A percentile compares a stretch with the other conserved stretches of the same genome.
Evolutionary conservation across 1,284 basidiomycete species (phyloP).

Genomic region (Laetiporus sulphureus): DNA sequence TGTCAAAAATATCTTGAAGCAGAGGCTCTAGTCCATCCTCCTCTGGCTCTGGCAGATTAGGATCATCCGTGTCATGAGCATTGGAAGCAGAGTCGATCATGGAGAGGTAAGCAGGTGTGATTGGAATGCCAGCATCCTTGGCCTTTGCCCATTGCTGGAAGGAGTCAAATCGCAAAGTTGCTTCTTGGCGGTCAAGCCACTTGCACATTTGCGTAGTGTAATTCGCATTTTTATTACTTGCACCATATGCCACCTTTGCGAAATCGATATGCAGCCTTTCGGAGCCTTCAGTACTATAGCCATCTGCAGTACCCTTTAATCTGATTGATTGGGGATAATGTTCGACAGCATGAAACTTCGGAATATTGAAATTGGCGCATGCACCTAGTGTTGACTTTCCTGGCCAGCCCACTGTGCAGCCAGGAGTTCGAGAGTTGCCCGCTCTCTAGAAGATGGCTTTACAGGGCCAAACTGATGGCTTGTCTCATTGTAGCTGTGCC

Average conservation of each 20-base stretch:
- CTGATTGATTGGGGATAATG: conserved; percentile 18
- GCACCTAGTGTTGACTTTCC: too few species aligned
- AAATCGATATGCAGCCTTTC: conserved; percentile 24
- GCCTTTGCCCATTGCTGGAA: conserved; percentile 9
- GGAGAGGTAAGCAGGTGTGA: too few species aligned
- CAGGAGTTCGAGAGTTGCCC: too few species aligned
- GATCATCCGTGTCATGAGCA: too few species aligned
- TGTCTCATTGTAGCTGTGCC: too few species aligned
- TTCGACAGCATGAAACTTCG: conserved; percentile 23
- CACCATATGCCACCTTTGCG: conserved; percentile 18
- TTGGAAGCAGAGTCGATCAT: too few species aligned
- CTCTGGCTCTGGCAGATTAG: too few species aligned
- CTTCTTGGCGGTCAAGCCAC: conserved; percentile 16
- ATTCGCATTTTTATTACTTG: conserved; percentile 13
- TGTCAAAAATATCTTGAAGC: too few species aligned
- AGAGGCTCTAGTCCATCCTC: too few species aligned
- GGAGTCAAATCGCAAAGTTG: conserved; percentile 2
- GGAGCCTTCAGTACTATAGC: conserved; percentile 19
- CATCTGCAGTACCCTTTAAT: conserved; percentile 15
- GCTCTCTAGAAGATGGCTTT: too few species aligned
- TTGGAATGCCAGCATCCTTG: neutral
- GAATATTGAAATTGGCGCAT: conserved; percentile 23
- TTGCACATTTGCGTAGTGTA: conserved; percentile 19
- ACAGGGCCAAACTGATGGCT: too few species aligned
- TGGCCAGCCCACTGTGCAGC: too few species aligned